These are phyloP conservation scores for Boletus subluridellus DNA, from an alignment of 1,284 basidiomycete species.

Conservation along the genomic window DNA sequence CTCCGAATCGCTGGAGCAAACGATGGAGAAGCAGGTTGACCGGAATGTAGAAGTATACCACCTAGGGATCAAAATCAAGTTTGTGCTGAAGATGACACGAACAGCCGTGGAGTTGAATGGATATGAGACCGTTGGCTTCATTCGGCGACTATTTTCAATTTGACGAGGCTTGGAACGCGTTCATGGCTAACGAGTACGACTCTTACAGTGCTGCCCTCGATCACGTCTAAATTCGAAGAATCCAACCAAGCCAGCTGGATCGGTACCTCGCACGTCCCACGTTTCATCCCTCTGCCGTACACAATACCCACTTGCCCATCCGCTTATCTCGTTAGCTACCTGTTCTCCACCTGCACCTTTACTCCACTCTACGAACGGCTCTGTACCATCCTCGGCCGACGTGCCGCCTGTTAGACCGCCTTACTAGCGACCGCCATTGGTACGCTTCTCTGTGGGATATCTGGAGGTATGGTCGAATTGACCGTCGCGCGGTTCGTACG, in stretches of 20 bases:
- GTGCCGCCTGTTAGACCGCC: constrained; percentile 19
- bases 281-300: background rate
- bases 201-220: constrained; percentile 18
- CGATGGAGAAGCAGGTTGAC: no score
- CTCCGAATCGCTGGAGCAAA: no score
- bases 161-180: background rate
- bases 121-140: background rate
- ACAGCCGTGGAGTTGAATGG: no score
- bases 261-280: constrained; percentile 19
- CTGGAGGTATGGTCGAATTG: constrained; percentile 15
- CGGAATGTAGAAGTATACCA: no score
- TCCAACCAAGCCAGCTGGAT: constrained; percentile 27
- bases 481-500: constrained; percentile 21
- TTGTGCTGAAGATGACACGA: no score
- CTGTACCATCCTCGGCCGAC: constrained; percentile 23
- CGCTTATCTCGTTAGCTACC: constrained; percentile 5
- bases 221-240: constrained; percentile 21
- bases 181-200: background rate
- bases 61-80: no score
- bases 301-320: no score
- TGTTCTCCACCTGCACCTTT: constrained; percentile 23
- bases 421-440: constrained; percentile 11
- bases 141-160: background rate
- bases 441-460: constrained; percentile 15
- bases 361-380: constrained; percentile 23